Conservation (phyloP, 2,329 filamentous ascomycete genomes). For the Echinosphaeria canescens region DNA sequence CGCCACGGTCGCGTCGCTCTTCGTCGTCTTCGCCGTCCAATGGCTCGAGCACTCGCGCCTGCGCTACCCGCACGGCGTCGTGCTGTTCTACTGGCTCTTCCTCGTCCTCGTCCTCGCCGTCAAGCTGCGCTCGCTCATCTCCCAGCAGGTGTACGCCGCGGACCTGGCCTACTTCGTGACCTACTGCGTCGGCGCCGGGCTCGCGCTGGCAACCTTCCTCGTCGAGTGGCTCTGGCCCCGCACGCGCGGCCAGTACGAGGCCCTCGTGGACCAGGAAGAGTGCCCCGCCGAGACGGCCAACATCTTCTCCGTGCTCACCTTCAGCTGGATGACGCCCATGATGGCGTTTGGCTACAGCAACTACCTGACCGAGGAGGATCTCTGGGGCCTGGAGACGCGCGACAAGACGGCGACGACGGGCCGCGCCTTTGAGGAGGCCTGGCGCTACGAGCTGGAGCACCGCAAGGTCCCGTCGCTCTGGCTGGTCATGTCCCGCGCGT, state of each 20-base stretch:
- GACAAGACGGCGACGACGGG: conserved; percentile 65
- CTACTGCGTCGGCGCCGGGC: conserved; percentile 49
- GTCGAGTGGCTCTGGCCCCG: conserved; percentile 82
- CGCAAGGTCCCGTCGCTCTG: conserved; percentile 60
- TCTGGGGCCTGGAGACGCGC: conserved; percentile 71
- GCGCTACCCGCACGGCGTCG: conserved; percentile 69
- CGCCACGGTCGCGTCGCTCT: conserved; percentile 47
- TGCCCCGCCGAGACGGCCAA: conserved; percentile 77
- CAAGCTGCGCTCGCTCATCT: conserved; percentile 71
- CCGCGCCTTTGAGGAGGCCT: conserved; percentile 47
- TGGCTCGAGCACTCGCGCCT: conserved; percentile 72
- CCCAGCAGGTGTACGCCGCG: conserved; percentile 47
- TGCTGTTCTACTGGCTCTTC: conserved; percentile 82
- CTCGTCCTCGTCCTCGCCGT: conserved; percentile 58
- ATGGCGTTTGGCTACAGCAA: conserved; percentile 91
- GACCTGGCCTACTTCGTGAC: conserved; percentile 56
- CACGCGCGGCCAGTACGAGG: conserved; percentile 37
- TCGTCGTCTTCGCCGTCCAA: conserved; percentile 58
- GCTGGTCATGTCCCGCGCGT: conserved; percentile 66
- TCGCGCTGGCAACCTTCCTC: conserved; percentile 49
- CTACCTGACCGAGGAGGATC: conserved; percentile 80
- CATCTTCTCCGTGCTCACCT: conserved; percentile 82
- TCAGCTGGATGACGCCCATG: conserved; percentile 96
- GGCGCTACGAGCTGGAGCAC: conserved; percentile 52
- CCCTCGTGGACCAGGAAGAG: conserved; percentile 34